Percentiles rank a stretch among this genome's conserved stretches.
Evolutionary conservation across 1,139 yeast species (phyloP).

Genomic region (Chernovozyma sophiae-reginae): DNA sequence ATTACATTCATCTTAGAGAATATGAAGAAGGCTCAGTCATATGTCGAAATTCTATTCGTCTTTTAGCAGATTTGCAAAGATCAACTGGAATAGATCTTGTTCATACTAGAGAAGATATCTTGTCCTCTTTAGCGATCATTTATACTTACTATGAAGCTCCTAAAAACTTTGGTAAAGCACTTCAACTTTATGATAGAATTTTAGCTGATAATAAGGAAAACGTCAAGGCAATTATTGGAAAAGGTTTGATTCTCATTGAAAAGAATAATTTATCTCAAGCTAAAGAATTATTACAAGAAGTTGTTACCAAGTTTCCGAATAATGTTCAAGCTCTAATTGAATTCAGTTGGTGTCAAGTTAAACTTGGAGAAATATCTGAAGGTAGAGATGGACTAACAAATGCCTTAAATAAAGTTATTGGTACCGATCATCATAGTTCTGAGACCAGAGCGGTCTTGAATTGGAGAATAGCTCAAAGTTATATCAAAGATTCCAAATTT

Average conservation of each 20-base stretch:
- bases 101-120: constrained; percentile 55
- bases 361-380: constrained; percentile 41
- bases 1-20: constrained; percentile 57
- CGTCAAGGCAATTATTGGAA: constrained; percentile 70
- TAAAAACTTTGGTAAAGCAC: constrained; percentile 73
- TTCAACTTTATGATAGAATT: constrained; percentile 64
- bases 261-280: constrained; percentile 58
- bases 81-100: constrained; percentile 44
- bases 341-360: constrained; percentile 74
- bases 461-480: constrained; percentile 72
- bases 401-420: constrained; percentile 43
- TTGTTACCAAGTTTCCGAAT: constrained; percentile 46
- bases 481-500: constrained; percentile 17
- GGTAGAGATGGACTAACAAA: constrained; percentile 53
- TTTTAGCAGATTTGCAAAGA: constrained; percentile 47
- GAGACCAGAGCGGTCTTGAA: constrained; percentile 57
- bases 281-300: constrained; percentile 44
- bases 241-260: constrained; percentile 72
- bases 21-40: constrained; percentile 59
- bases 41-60: constrained; percentile 58
- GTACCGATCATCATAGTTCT: constrained; percentile 47
- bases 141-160: constrained; percentile 89
- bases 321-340: constrained; percentile 64
- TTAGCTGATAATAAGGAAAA: constrained; percentile 42
- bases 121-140: constrained; percentile 67